Percentiles rank a stretch among this genome's conserved stretches.
Conservation (phyloP, 768 basidiomycete genomes). For the Cystofilobasidium capitatum region DNA sequence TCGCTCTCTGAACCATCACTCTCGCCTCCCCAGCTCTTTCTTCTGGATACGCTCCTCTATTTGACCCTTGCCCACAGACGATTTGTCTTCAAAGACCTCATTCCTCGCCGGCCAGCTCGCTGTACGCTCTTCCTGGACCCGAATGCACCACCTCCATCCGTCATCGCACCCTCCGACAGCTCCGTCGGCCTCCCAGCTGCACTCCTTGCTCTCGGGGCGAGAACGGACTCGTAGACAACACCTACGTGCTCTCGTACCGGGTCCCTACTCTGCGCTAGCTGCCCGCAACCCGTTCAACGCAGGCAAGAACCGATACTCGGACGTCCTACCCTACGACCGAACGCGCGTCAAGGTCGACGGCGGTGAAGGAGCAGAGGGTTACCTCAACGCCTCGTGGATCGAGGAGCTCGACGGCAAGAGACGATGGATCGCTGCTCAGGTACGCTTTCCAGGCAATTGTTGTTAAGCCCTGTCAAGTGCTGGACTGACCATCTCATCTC, state of each 20-base stretch:
- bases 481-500: neutral
- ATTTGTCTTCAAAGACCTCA: too few relatives aligned
- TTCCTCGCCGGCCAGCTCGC: neutral
- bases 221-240: neutral
- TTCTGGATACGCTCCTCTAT: too few relatives aligned
- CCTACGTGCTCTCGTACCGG: neutral
- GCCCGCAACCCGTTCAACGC: neutral
- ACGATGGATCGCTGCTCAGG: constrained; percentile 39
- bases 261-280: neutral
- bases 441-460: constrained; percentile 24
- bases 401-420: constrained; percentile 31
- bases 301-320: constrained; percentile 16
- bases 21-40: too few relatives aligned
- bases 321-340: constrained; percentile 17
- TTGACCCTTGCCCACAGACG: too few relatives aligned
- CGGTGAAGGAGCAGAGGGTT: constrained; percentile 29
- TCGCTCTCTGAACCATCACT: too few relatives aligned
- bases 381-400: constrained; percentile 40
- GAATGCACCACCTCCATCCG: neutral
- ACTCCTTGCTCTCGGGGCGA: neutral
- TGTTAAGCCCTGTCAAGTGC: neutral
- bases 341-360: constrained; percentile 10
- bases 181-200: neutral
- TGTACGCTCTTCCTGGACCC: neutral
- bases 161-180: neutral